These are phyloP conservation scores for Colletotrichum kahawae DNA, from an alignment of 2,329 filamentous ascomycete genomes.

Conservation along the genomic window DNA sequence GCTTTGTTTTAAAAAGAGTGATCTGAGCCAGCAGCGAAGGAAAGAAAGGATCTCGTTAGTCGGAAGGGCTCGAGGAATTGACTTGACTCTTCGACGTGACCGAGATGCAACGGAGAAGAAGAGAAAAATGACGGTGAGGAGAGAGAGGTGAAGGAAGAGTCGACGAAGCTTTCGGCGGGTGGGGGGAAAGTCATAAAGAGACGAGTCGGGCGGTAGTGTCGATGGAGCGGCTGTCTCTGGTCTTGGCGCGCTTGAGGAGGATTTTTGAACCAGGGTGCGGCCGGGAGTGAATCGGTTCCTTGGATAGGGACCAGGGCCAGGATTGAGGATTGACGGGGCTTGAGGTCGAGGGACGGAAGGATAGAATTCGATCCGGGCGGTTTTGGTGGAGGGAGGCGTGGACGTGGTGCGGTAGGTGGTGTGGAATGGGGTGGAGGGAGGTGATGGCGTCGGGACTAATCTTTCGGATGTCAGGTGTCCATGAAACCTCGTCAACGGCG, in stretches of 20 bases:
- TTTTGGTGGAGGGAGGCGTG: not conserved
- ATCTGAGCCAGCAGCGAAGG: slow-evolving; percentile 66
- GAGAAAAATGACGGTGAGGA: slow-evolving; percentile 34
- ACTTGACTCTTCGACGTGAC: slow-evolving; percentile 51
- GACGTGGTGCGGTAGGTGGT: not conserved
- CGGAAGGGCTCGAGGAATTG: slow-evolving; percentile 36
- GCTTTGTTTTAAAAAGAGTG: slow-evolving; percentile 36
- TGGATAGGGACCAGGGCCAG: not conserved
- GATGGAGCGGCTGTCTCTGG: not conserved
- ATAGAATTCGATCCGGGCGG: slow-evolving; percentile 16
- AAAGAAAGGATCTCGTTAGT: slow-evolving; percentile 42
- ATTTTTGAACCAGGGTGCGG: slow-evolving; percentile 18
- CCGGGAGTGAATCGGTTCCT: slow-evolving; percentile 13
- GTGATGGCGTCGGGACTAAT: slow-evolving; percentile 5
- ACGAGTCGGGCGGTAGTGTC: slow-evolving; percentile 17
- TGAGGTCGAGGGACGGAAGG: slow-evolving; percentile 1
- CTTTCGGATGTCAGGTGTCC: slow-evolving; percentile 41
- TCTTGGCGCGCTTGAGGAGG: slow-evolving; percentile 13
- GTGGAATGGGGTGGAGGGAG: not conserved
- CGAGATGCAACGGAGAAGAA: slow-evolving; percentile 37
- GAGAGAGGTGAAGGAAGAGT: slow-evolving; percentile 25
- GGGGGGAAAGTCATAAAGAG: slow-evolving; percentile 45
- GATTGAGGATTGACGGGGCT: not conserved
- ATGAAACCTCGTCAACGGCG: slow-evolving; percentile 41
- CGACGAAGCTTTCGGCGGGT: slow-evolving; percentile 28